These are phyloP conservation scores for Torulaspora microellipsoides DNA, from an alignment of 805 yeast genomes.

Conservation along the genomic window DNA sequence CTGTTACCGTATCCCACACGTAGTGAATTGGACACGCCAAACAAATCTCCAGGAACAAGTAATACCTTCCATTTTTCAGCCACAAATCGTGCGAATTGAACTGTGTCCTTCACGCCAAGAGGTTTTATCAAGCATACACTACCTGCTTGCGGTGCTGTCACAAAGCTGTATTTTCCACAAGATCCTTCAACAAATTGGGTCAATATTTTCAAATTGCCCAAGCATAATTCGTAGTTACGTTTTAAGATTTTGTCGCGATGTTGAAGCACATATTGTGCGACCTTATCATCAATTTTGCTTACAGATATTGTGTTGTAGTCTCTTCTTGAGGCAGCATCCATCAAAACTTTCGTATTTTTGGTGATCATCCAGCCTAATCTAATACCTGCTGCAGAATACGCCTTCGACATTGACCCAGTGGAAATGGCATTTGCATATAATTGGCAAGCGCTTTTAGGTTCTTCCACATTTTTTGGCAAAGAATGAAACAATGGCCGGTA, in stretches of 20 bases:
- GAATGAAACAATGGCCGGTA: conserved; percentile 50
- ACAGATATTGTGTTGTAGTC: conserved; percentile 51
- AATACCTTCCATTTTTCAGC: conserved; percentile 36
- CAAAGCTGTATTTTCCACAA: conserved; percentile 37
- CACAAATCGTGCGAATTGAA: conserved; percentile 35
- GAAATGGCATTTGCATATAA: conserved; percentile 42
- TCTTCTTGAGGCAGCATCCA: conserved; percentile 38
- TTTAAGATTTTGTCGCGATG: conserved; percentile 34
- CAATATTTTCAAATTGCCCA: conserved; percentile 35
- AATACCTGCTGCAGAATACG: conserved; percentile 50
- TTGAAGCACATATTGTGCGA: conserved; percentile 43
- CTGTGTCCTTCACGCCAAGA: conserved; percentile 31
- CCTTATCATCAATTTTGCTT: conserved; percentile 42
- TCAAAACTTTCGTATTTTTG: conserved; percentile 31
- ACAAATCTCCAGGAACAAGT: conserved; percentile 48
- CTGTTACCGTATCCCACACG: conserved; percentile 49
- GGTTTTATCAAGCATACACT: conserved; percentile 43
- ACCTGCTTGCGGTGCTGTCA: conserved; percentile 43
- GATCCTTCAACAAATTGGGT: conserved; percentile 34
- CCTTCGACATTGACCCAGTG: conserved; percentile 51
- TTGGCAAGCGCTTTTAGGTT: conserved; percentile 40
- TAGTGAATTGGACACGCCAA: conserved; percentile 40
- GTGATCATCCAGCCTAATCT: conserved; percentile 51
- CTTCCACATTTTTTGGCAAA: not conserved
- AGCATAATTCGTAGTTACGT: conserved; percentile 40